Conservation (phyloP, 2,329 filamentous ascomycete genomes). For the Neoarthrinium moseri region DNA sequence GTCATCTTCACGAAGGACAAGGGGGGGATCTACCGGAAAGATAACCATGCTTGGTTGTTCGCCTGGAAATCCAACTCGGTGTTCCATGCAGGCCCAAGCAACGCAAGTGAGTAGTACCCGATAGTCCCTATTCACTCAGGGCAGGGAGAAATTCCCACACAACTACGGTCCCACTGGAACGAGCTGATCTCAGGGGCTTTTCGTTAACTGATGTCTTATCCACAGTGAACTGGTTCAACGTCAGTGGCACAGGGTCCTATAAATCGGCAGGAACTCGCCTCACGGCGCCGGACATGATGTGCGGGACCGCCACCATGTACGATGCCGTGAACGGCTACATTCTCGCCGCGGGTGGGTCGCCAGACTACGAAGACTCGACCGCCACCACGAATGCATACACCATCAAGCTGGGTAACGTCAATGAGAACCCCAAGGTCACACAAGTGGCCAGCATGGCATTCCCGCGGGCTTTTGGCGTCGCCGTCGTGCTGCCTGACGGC, state of each 20-base stretch:
- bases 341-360: conserved; percentile 45
- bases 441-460: conserved; percentile 33
- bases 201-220: too few relatives aligned
- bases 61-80: conserved; percentile 44
- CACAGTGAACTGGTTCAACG: conserved; percentile 51
- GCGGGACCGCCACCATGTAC: conserved; percentile 50
- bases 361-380: conserved; percentile 36
- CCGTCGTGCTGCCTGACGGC: conserved; percentile 41
- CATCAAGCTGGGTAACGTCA: conserved; percentile 37
- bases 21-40: conserved; percentile 40
- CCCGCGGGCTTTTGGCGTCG: conserved; percentile 37
- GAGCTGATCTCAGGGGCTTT: too few relatives aligned
- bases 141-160: too few relatives aligned
- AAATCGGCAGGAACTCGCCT: conserved; percentile 40
- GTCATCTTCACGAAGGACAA: conserved; percentile 50
- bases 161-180: too few relatives aligned
- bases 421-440: conserved; percentile 23
- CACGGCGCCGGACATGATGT: conserved; percentile 46
- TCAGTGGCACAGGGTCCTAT: conserved; percentile 35
- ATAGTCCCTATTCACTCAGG: too few relatives aligned
- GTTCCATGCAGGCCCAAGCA: conserved; percentile 51
- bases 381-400: conserved; percentile 42
- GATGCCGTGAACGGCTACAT: conserved; percentile 50
- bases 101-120: conserved; percentile 22
- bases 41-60: conserved; percentile 56